Conservation (phyloP, 768 basidiomycete species). For the Leccinellum luteum region DNA sequence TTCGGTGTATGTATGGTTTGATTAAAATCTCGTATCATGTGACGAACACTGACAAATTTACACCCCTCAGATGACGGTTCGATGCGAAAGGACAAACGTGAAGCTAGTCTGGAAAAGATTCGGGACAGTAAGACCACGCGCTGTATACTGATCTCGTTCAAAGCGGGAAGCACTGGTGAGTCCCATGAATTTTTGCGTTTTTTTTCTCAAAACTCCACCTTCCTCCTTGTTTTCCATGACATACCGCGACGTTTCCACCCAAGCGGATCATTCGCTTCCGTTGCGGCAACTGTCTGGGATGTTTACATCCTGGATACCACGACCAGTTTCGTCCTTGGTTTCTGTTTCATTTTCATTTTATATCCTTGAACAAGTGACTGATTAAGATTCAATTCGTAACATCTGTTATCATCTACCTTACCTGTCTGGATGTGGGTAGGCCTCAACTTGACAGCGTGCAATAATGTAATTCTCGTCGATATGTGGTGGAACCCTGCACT, state of each 20-base stretch:
- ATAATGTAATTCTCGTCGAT: slow-evolving; percentile 91
- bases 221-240: neutral
- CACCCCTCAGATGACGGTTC: slow-evolving; percentile 74
- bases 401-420: neutral
- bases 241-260: neutral
- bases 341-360: neutral
- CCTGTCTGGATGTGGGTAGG: slow-evolving; percentile 40
- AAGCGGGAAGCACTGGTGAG: slow-evolving; percentile 89
- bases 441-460: slow-evolving; percentile 89
- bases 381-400: slow-evolving; percentile 9
- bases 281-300: neutral
- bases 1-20: slow-evolving; percentile 68
- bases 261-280: neutral
- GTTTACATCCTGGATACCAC: neutral
- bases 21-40: neutral
- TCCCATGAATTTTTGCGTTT: slow-evolving; percentile 2
- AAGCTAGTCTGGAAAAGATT: slow-evolving; percentile 72
- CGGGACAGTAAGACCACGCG: slow-evolving; percentile 52
- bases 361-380: slow-evolving; percentile 6
- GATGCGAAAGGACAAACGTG: slow-evolving; percentile 76
- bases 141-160: slow-evolving; percentile 94
- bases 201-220: neutral
- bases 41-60: slow-evolving; percentile 4
- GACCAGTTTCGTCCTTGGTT: neutral
- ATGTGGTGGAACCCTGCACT: slow-evolving; percentile 95